Conservation (phyloP, 1,139 yeast genomes). For the Lodderomyces theae region DNA sequence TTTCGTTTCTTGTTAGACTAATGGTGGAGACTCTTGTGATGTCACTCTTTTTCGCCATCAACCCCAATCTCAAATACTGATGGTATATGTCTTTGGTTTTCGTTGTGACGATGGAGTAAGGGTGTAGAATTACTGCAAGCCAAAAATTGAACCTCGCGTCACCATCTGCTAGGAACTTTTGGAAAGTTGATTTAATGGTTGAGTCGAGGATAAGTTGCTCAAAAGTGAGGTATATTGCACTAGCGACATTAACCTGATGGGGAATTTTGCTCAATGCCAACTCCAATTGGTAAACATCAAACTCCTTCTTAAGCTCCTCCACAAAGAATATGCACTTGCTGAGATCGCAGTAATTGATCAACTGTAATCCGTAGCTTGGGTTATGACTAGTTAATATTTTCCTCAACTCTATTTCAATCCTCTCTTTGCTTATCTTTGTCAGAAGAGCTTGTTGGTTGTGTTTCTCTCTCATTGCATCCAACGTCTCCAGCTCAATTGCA, state of each 20-base stretch:
- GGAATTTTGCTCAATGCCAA: conserved; percentile 12
- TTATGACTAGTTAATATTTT: conserved; percentile 67
- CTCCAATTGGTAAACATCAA: conserved; percentile 15
- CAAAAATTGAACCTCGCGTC: conserved; percentile 41
- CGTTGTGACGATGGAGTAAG: conserved; percentile 30
- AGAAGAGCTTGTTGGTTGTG: conserved; percentile 59
- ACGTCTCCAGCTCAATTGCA: conserved; percentile 55
- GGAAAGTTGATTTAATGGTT: conserved; percentile 12
- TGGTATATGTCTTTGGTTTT: conserved; percentile 10
- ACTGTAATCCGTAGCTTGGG: conserved; percentile 62
- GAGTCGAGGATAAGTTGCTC: conserved; percentile 11
- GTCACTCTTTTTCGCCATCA: conserved; percentile 61
- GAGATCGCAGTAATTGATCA: conserved; percentile 55
- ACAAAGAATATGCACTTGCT: conserved; percentile 58
- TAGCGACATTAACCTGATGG: conserved; percentile 21
- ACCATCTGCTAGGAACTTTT: conserved; percentile 15
- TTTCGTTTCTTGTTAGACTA: conserved; percentile 18
- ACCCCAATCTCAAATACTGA: conserved; percentile 58
- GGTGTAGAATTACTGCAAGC: conserved; percentile 46
- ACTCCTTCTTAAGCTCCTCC: conserved; percentile 26
- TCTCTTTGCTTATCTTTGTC: conserved; percentile 80
- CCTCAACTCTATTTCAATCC: conserved; percentile 82
- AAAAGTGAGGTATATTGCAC: conserved; percentile 22
- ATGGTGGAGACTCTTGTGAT: conserved; percentile 50
- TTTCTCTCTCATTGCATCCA: conserved; percentile 61